phyloP scores from a whole-genome alignment of 2,329 filamentous ascomycete genomes.

The Pseudogymnoascus sp. region DNA sequence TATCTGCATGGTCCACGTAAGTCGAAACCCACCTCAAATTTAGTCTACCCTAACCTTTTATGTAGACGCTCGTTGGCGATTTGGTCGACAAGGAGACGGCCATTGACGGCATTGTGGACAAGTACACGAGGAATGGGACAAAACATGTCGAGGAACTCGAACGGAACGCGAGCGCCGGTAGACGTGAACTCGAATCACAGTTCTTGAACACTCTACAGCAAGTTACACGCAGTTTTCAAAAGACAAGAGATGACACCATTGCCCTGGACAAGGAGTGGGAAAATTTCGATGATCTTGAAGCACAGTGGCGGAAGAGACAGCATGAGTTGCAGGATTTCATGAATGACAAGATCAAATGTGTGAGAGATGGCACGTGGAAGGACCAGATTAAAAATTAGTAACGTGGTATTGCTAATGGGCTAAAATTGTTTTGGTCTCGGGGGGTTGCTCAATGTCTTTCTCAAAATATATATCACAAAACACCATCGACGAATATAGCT shows the following conservation, averaged over 20 bases:
- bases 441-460: neutral
- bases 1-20: slow-evolving; percentile 25
- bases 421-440: neutral
- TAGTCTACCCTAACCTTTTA: slow-evolving; percentile 15
- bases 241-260: slow-evolving; percentile 16
- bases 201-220: slow-evolving; percentile 9
- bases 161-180: slow-evolving; percentile 12
- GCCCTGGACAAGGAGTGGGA: slow-evolving; percentile 15
- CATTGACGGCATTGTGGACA: slow-evolving; percentile 20
- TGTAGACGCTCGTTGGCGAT: slow-evolving; percentile 24
- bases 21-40: slow-evolving; percentile 6
- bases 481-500: neutral
- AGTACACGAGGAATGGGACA: slow-evolving; percentile 23
- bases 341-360: neutral
- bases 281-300: slow-evolving; percentile 14
- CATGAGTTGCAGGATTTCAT: slow-evolving; percentile 14
- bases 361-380: neutral
- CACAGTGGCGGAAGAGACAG: slow-evolving; percentile 21
- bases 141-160: slow-evolving; percentile 18
- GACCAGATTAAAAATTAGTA: neutral
- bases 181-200: slow-evolving; percentile 12
- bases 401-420: neutral
- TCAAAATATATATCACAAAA: neutral
- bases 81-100: slow-evolving; percentile 23
- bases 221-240: slow-evolving; percentile 13